Percentiles rank a stretch among this genome's conserved stretches.
Evolutionary conservation across 345 rosid genomes (phyloP).

Genomic region (Bretschneidera sinensis): DNA sequence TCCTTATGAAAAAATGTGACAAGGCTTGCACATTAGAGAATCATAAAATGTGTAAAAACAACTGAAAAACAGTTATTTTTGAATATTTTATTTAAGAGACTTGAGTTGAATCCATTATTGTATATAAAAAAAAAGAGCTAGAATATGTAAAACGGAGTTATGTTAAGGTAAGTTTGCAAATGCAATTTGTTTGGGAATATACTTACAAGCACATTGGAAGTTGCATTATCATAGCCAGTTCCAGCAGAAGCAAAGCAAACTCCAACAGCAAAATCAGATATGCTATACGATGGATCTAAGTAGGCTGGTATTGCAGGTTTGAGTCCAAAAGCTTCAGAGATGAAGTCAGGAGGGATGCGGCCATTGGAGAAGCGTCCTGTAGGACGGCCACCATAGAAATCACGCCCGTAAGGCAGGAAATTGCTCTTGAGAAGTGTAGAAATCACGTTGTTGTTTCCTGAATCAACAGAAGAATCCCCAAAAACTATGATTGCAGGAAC

Average conservation of each 20-base stretch:
- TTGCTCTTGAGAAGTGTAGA: constrained; percentile 44
- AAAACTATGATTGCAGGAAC: constrained; percentile 50
- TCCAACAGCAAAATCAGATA: constrained; percentile 45
- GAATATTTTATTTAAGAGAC: no score
- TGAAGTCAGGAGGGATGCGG: constrained; percentile 44
- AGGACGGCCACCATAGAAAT: constrained; percentile 36
- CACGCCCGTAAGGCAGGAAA: constrained; percentile 52
- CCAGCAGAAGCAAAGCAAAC: constrained; percentile 62
- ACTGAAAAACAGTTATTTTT: no score
- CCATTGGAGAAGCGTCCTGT: constrained; percentile 58
- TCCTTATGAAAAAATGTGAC: no score
- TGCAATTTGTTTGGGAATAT: neutral
- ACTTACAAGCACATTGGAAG: constrained; percentile 48
- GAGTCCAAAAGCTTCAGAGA: constrained; percentile 50
- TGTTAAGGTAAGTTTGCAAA: no score
- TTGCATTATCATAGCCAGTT: no score
- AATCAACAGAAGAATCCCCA: constrained; percentile 53
- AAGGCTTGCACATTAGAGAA: no score
- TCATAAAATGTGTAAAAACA: no score
- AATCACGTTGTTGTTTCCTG: constrained; percentile 50
- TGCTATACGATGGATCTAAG: constrained; percentile 40
- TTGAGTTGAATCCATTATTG: no score
- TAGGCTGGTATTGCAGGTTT: constrained; percentile 47
- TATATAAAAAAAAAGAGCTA: no score
- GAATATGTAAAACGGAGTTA: no score